These are phyloP conservation scores for Boletus fagicola DNA, from an alignment of 768 basidiomycete species.

Conservation along the genomic window DNA sequence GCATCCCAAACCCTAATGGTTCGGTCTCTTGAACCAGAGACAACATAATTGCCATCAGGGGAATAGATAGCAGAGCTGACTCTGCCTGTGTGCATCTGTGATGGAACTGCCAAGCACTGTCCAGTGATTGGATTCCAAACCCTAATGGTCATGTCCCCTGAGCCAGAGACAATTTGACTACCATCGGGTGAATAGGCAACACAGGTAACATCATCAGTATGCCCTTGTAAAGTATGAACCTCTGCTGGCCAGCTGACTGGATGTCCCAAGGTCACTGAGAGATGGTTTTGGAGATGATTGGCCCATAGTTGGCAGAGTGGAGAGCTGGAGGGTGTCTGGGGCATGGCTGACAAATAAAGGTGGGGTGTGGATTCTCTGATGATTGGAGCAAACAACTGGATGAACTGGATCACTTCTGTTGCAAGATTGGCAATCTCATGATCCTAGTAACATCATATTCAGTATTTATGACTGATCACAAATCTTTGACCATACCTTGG, in stretches of 20 bases:
- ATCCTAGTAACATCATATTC: conserved; percentile 7
- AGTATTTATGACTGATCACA: neutral
- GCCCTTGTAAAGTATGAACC: conserved; percentile 14
- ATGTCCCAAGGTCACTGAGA: conserved; percentile 11
- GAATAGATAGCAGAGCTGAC: conserved; percentile 19
- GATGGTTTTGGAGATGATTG: conserved; percentile 16
- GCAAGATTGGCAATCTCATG: conserved; percentile 16
- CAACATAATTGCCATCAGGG: conserved; percentile 25
- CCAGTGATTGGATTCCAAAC: conserved; percentile 20
- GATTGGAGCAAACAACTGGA: conserved; percentile 29
- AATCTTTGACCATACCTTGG: conserved; percentile 10
- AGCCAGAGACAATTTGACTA: conserved; percentile 27
- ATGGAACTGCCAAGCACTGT: conserved; percentile 9
- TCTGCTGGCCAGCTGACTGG: conserved; percentile 17
- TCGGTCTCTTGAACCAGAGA: conserved; percentile 11
- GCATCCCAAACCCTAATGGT: conserved; percentile 26
- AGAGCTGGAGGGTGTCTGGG: conserved; percentile 32
- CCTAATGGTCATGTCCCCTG: conserved; percentile 20
- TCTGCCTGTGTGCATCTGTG: neutral
- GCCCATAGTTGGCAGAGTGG: conserved; percentile 25
- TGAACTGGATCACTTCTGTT: conserved; percentile 30
- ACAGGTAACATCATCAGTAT: conserved; percentile 9
- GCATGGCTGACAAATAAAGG: conserved; percentile 40
- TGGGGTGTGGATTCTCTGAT: conserved; percentile 36
- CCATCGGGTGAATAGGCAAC: conserved; percentile 26